phyloP scores from a whole-genome alignment of 139 green algal species.

The Zygnema circumcarinatum region DNA sequence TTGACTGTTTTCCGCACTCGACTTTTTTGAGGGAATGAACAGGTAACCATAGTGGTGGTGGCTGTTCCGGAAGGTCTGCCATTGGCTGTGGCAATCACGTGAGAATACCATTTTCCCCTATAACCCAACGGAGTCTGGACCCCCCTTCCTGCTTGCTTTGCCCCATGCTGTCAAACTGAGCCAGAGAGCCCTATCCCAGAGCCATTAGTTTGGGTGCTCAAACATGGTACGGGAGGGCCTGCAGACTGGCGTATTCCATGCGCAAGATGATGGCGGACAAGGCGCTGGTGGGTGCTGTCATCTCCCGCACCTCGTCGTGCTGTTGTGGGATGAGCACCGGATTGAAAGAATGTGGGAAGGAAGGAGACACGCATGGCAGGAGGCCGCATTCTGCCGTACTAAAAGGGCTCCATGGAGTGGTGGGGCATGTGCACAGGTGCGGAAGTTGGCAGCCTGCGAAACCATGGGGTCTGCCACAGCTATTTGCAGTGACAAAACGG shows the following conservation, averaged over 20 bases:
- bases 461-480: constrained; percentile 97
- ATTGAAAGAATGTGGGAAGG: not conserved
- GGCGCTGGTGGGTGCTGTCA: too few species aligned
- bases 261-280: constrained; percentile 97
- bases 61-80: constrained; percentile 88
- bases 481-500: constrained; percentile 97
- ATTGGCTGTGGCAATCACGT: constrained; percentile 73
- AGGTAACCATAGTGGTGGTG: constrained; percentile 94
- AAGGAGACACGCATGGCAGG: not conserved
- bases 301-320: too few species aligned
- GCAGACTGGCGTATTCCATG: constrained; percentile 76
- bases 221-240: not conserved
- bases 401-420: not conserved
- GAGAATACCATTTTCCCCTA: too few species aligned
- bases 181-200: too few species aligned
- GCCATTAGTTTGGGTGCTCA: not conserved
- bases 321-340: constrained; percentile 63
- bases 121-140: not conserved
- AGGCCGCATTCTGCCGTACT: not conserved
- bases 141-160: too few species aligned
- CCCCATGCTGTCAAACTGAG: too few species aligned
- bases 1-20: too few species aligned
- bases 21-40: too few species aligned
- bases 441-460: constrained; percentile 83
- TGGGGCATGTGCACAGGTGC: too few species aligned